Evolutionary conservation across 2,329 filamentous ascomycete genomes (phyloP), one percentile per base, ranked within the genome.

Genomic region (Diaporthe citri): DNA sequence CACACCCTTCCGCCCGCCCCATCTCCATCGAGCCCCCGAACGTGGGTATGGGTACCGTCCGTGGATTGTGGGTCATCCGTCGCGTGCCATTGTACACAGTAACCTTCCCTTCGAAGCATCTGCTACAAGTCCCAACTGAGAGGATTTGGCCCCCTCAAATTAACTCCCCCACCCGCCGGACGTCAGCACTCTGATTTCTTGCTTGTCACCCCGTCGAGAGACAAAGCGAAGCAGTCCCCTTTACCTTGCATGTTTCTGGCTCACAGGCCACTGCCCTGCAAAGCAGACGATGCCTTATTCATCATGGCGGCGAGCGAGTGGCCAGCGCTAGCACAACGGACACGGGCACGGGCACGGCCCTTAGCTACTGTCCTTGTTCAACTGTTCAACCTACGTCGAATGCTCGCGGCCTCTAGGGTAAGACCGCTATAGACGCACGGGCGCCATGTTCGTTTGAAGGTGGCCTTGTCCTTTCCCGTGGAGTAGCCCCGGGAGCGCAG

Each of bases 181-280:
- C 46, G 74, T 75, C 74, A 76, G 74, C 64, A 76, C 74, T 71
- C 51, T 74, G 48, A 70, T 71, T 66, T 51, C n/a, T 57, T n/a
- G 36, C 67, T 48, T 69, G 62, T 73, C 70, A 67, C 62, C 62
- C 41, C 22, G 43, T 70, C 62, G 55, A 64, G 13, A 25, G 20
- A 34, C 62, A 67, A 67, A 52, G 62, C 46, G 62, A 67, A 17
- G 36, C 6, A 12, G 22, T 64, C 71, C 34, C 71, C 74, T 71
- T 66, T 74, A 64, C 41, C 15, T 43, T 75, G 74, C 74, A 75
- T 74, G 51, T 46, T n/a, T 12, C 46, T 48, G 52, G 62, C 22
- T 48, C 28, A 59, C 34, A 31, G 28, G 20, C 52, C 39, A 43
- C 15, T 59, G 71, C 57, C 57, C 36, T 57, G 12, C 67, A 52